phyloP scores from a whole-genome alignment of 2,329 filamentous ascomycete genomes.

The Penicillium sumatraense region DNA sequence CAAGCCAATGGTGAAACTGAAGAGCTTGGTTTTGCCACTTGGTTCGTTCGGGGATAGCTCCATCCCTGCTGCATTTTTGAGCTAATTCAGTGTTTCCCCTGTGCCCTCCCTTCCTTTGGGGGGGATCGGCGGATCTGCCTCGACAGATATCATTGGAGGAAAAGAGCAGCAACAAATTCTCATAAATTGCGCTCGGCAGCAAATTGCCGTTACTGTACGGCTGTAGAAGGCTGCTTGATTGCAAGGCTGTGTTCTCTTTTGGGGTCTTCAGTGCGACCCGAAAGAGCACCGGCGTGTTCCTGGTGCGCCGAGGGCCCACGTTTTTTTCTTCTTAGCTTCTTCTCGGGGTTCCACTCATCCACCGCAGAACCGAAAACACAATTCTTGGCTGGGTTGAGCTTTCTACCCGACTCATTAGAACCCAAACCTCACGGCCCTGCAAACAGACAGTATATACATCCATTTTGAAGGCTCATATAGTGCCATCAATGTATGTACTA shows the following conservation, averaged over 20 bases:
- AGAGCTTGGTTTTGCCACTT: constrained; percentile 10
- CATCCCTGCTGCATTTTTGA: constrained; percentile 11
- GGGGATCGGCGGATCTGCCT: constrained; percentile 5
- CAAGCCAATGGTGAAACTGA: constrained; percentile 2
- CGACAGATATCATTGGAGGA: not conserved
- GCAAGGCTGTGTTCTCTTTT: not conserved
- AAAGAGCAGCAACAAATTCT: not conserved
- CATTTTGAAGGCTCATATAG: not conserved
- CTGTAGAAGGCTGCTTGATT: not conserved
- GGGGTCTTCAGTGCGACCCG: not conserved
- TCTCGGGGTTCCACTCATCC: constrained; percentile 10
- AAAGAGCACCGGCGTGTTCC: not conserved
- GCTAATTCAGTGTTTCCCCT: not conserved
- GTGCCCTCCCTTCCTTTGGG: constrained; percentile 6
- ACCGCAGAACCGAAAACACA: constrained; percentile 1
- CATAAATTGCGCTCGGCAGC: not conserved
- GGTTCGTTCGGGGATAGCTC: constrained; percentile 10
- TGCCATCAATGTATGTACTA: not conserved
- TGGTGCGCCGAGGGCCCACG: constrained; percentile 3
- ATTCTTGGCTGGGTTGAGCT: not conserved
- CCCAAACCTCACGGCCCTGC: not conserved
- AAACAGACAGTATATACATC: not conserved
- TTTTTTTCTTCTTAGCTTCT: constrained; percentile 9
- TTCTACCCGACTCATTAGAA: not conserved
- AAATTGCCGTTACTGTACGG: not conserved